Percentiles rank a stretch among this genome's conserved stretches.
phyloP scores from a whole-genome alignment of 2,329 filamentous ascomycete genomes.

The Sporothrix variecibatus region DNA sequence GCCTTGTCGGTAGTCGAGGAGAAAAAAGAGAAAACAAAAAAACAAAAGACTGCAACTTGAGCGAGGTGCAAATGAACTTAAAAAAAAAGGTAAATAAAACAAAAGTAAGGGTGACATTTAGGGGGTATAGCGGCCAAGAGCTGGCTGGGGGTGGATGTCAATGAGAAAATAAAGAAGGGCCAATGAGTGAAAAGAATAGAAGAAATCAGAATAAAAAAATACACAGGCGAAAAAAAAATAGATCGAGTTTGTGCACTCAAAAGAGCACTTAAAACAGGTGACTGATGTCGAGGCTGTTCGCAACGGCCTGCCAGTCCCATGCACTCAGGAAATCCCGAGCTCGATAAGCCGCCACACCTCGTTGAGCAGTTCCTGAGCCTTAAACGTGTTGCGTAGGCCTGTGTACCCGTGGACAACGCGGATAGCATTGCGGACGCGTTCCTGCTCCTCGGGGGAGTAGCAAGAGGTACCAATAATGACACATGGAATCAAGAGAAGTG shows the following conservation, averaged over 20 bases:
- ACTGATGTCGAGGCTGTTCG: constrained; percentile 54
- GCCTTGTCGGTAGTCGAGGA: background rate
- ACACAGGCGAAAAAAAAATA: background rate
- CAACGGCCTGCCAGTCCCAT: constrained; percentile 66
- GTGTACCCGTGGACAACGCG: constrained; percentile 59
- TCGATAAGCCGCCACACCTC: constrained; percentile 63
- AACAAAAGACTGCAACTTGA: background rate
- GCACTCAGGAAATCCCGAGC: constrained; percentile 57
- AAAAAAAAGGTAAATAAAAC: background rate
- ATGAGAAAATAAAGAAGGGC: background rate
- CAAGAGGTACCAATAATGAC: constrained; percentile 63
- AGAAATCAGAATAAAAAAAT: background rate
- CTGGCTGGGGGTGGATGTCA: background rate
- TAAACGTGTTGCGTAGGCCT: constrained; percentile 60
- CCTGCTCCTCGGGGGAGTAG: constrained; percentile 54
- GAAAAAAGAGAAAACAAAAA: background rate
- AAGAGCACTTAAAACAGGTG: constrained; percentile 48
- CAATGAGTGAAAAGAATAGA: background rate
- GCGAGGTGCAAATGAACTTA: background rate
- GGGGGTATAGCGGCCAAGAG: constrained; percentile 6
- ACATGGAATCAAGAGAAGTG: constrained; percentile 61
- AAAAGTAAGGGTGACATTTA: background rate
- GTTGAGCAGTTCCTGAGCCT: constrained; percentile 55
- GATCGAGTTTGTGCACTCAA: background rate
- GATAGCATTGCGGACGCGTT: constrained; percentile 54